Conservation (phyloP, 371 early-diverging fungal species). For the Umbelopsis sp. region DNA sequence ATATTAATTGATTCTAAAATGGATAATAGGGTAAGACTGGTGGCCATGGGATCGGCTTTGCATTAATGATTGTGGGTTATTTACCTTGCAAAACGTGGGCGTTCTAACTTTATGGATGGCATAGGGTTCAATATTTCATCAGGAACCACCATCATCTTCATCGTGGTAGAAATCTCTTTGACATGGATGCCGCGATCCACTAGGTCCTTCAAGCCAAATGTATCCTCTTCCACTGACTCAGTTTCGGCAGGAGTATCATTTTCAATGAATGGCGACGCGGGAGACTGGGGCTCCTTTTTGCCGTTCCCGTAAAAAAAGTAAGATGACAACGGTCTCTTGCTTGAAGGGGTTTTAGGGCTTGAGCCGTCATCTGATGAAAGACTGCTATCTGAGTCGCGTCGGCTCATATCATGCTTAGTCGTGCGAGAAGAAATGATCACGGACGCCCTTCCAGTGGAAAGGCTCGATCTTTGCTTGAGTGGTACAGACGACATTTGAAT, state of each 20-base stretch:
- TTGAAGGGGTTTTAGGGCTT: conserved; percentile 8
- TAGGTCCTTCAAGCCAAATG: conserved; percentile 25
- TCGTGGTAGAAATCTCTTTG: conserved; percentile 46
- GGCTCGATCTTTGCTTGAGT: conserved; percentile 9
- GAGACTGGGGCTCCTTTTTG: background rate
- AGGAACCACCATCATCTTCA: conserved; percentile 44
- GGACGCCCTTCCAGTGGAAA: background rate
- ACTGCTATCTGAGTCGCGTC: conserved; percentile 6
- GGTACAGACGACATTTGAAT: conserved; percentile 7
- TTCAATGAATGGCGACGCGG: too few species aligned
- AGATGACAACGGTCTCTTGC: background rate
- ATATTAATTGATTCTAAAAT: background rate
- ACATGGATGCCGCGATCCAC: conserved; percentile 42
- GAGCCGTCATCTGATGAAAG: background rate
- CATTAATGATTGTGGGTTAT: background rate
- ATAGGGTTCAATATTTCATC: conserved; percentile 50
- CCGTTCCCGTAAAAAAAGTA: background rate
- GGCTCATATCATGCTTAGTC: background rate
- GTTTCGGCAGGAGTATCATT: background rate
- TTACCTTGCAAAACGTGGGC: conserved; percentile 12
- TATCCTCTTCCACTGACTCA: background rate
- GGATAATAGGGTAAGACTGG: background rate
- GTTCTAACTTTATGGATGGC: conserved; percentile 33
- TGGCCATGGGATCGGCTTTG: background rate
- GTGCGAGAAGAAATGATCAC: background rate